Percentiles rank a stretch among this genome's conserved stretches.
These are phyloP conservation scores for Yarrowia sp. DNA, from an alignment of 805 yeast species.

Conservation along the genomic window DNA sequence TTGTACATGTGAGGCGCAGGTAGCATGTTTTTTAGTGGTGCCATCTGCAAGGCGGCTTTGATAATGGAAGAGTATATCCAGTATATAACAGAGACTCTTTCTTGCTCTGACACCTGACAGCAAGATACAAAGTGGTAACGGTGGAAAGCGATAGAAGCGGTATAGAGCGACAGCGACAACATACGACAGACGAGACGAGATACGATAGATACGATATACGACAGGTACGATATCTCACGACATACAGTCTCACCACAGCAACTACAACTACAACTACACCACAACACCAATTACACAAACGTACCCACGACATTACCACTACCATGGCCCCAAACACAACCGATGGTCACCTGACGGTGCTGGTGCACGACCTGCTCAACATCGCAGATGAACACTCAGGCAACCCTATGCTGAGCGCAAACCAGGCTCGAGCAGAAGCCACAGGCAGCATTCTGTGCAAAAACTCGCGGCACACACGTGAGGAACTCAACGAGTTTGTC, in stretches of 20 bases:
- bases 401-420: neutral
- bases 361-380: constrained; percentile 13
- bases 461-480: neutral
- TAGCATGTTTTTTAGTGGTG: neutral
- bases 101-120: no score
- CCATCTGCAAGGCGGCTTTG: constrained; percentile 15
- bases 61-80: neutral
- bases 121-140: no score
- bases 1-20: neutral
- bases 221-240: no score
- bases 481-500: constrained; percentile 17
- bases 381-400: constrained; percentile 3
- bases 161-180: neutral
- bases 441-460: neutral
- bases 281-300: neutral
- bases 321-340: neutral
- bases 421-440: neutral
- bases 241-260: no score
- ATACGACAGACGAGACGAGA: no score
- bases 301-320: neutral
- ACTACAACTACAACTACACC: no score
- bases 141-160: no score
- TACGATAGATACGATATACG: no score
- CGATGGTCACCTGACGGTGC: neutral
- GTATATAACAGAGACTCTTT: no score